A percentile compares a stretch with the other conserved stretches of the same genome.
Conservation (phyloP, 2,329 filamentous ascomycete species). For the Talaromyces marneffei region DNA sequence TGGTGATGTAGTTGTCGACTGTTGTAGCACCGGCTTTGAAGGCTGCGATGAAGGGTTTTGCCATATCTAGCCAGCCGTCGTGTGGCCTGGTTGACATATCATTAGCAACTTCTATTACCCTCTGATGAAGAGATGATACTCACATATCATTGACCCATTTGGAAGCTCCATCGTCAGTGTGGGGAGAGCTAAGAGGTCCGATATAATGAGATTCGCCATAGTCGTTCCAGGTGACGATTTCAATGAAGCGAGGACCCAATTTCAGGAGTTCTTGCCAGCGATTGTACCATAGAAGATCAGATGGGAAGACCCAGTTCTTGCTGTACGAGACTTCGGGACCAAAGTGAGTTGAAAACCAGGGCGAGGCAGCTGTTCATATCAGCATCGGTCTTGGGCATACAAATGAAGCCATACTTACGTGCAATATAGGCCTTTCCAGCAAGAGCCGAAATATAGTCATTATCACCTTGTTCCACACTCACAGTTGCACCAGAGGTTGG, state of each 20-base stretch:
- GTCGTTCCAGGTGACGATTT: conserved; percentile 47
- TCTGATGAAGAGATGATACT: conserved; percentile 14
- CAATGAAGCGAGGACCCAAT: conserved; percentile 45
- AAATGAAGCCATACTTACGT: conserved; percentile 25
- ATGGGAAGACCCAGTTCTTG: conserved; percentile 50
- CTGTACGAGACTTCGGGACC: conserved; percentile 41
- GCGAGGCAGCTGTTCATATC: conserved; percentile 34
- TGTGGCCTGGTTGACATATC: conserved; percentile 37
- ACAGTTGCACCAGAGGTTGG: conserved; percentile 37
- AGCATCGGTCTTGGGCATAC: not conserved
- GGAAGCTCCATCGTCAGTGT: conserved; percentile 36
- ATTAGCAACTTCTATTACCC: not conserved
- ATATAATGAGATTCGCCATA: conserved; percentile 54
- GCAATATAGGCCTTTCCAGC: conserved; percentile 46
- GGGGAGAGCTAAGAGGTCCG: conserved; percentile 42
- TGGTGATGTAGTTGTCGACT: conserved; percentile 35
- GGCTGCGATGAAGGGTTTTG: conserved; percentile 49
- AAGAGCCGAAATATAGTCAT: conserved; percentile 29
- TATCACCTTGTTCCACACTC: conserved; percentile 37
- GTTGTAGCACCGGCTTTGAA: conserved; percentile 44
- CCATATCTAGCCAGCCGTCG: conserved; percentile 50
- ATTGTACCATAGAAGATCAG: conserved; percentile 41
- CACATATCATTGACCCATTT: conserved; percentile 49
- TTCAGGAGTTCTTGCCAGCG: conserved; percentile 40
- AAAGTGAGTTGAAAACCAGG: conserved; percentile 51